Percentiles rank a stretch among this genome's conserved stretches.
Conservation (phyloP, 108 stramenopile genomes). For the Conticribra weissflogii region DNA sequence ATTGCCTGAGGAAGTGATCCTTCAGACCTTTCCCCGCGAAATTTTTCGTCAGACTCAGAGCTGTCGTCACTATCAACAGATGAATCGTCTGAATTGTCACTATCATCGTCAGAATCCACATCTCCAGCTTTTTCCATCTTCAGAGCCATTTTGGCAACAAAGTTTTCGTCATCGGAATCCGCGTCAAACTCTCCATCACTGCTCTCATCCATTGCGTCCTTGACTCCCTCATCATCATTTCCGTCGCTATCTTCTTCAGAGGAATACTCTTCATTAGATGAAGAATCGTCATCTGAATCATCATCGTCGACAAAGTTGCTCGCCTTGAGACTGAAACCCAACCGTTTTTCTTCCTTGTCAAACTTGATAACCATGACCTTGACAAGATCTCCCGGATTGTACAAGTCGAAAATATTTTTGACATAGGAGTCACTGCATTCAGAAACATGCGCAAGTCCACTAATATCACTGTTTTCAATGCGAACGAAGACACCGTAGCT, state of each 20-base stretch:
- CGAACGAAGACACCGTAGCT: constrained; percentile 93
- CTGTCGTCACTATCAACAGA: constrained; percentile 37
- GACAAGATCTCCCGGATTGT: constrained; percentile 93
- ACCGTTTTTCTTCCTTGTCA: constrained; percentile 62
- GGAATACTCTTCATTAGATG: constrained; percentile 14
- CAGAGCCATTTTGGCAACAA: constrained; percentile 68
- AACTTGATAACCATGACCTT: constrained; percentile 91
- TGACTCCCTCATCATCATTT: constrained; percentile 24
- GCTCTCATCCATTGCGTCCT: constrained; percentile 32
- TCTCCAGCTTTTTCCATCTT: constrained; percentile 58
- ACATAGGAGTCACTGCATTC: constrained; percentile 89
- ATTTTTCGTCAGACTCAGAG: constrained; percentile 31
- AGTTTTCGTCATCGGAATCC: constrained; percentile 66
- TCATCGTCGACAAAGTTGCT: constrained; percentile 91
- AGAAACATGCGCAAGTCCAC: constrained; percentile 90
- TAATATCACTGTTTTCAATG: constrained; percentile 84
- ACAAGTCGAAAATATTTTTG: constrained; percentile 76
- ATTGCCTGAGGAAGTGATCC: constrained; percentile 40
- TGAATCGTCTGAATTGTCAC: constrained; percentile 25
- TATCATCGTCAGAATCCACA: constrained; percentile 34
- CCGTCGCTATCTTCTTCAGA: constrained; percentile 53
- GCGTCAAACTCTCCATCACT: constrained; percentile 49
- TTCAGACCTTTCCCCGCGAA: constrained; percentile 10
- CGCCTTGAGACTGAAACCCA: constrained; percentile 90
- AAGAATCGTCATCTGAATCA: constrained; percentile 44